A percentile compares a stretch with the other conserved stretches of the same genome.
These are phyloP conservation scores for Ceriops decandra DNA, from an alignment of 345 rosid genomes.

Conservation along the genomic window DNA sequence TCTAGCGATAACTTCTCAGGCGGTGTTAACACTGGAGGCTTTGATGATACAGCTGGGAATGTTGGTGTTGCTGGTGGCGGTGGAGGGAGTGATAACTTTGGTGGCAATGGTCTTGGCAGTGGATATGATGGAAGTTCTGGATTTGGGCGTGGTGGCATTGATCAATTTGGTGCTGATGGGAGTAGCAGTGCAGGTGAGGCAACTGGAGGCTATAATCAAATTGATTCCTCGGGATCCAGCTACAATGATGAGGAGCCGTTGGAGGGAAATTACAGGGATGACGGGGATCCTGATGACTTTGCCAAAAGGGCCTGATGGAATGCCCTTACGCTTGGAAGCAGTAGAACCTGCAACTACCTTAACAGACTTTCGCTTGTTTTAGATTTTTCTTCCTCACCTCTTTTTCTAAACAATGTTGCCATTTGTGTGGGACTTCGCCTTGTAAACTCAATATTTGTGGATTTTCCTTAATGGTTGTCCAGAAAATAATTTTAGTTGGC, in stretches of 20 bases:
- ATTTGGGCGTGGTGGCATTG: slow-evolving; percentile 14
- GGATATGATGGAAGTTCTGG: too few species aligned
- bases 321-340: not conserved
- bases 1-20: not conserved
- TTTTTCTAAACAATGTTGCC: not conserved
- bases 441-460: slow-evolving; percentile 2
- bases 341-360: not conserved
- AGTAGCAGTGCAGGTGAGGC: slow-evolving; percentile 19
- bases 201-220: slow-evolving; percentile 27
- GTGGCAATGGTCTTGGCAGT: slow-evolving; percentile 20
- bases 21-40: not conserved
- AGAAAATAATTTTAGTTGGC: slow-evolving; percentile 20
- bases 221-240: not conserved
- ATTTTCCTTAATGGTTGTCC: not conserved
- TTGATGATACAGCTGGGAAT: slow-evolving; percentile 4
- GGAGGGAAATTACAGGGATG: slow-evolving; percentile 34
- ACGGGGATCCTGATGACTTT: slow-evolving; percentile 32
- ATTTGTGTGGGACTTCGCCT: slow-evolving; percentile 1
- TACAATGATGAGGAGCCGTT: slow-evolving; percentile 8
- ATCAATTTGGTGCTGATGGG: slow-evolving; percentile 28
- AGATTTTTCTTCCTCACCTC: not conserved
- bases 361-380: not conserved
- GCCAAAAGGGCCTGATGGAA: slow-evolving; percentile 66
- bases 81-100: slow-evolving; percentile 13
- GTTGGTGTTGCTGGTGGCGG: not conserved